Evolutionary conservation across 345 rosid genomes (phyloP).

Genomic region (Citrus medica): DNA sequence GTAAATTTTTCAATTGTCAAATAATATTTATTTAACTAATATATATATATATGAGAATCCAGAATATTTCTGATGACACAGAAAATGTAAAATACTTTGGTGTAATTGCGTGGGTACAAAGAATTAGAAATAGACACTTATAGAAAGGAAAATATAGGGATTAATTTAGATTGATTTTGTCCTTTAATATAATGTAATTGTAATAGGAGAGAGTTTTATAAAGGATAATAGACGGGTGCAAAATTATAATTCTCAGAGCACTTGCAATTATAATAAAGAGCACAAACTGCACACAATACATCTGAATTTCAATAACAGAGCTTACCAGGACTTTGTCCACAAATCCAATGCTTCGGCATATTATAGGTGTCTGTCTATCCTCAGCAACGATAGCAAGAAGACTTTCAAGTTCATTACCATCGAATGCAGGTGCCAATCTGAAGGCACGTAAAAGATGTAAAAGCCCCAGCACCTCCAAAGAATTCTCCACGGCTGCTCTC

Average conservation of each 20-base stretch:
- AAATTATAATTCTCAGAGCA: not conserved
- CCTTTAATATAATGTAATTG: too few species aligned
- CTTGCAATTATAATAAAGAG: not conserved
- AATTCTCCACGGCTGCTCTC: slow-evolving; percentile 20
- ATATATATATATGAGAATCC: too few species aligned
- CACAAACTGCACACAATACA: not conserved
- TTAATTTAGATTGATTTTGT: too few species aligned
- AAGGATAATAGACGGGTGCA: too few species aligned
- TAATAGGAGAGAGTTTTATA: too few species aligned
- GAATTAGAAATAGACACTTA: too few species aligned
- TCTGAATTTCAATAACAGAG: not conserved
- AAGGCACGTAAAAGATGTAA: slow-evolving; percentile 40
- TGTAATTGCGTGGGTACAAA: too few species aligned
- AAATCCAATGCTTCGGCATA: slow-evolving; percentile 31
- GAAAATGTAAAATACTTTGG: too few species aligned
- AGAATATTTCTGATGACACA: too few species aligned
- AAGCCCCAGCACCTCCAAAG: slow-evolving; percentile 40
- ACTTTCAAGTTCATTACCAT: slow-evolving; percentile 20
- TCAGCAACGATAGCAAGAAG: slow-evolving; percentile 21
- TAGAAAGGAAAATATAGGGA: too few species aligned
- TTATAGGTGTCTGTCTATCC: slow-evolving; percentile 24
- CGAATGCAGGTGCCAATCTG: slow-evolving; percentile 31
- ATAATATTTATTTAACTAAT: too few species aligned
- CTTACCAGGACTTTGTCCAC: slow-evolving; percentile 30
- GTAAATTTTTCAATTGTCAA: too few species aligned